These are phyloP conservation scores for Clonostachys chloroleuca DNA, from an alignment of 2,329 filamentous ascomycete species.

Conservation along the genomic window DNA sequence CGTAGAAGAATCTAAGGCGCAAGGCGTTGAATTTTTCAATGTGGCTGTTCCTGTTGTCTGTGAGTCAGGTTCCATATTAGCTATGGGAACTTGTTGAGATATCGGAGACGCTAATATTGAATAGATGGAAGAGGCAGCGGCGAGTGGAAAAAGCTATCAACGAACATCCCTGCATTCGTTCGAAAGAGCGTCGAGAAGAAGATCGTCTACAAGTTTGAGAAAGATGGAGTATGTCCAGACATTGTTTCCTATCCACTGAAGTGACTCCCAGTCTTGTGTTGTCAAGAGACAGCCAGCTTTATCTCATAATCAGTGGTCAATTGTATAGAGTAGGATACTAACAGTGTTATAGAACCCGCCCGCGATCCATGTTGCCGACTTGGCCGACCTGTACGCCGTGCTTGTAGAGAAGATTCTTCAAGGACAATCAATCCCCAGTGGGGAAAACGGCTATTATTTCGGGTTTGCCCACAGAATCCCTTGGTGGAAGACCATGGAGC, in stretches of 20 bases:
- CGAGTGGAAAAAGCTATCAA: constrained; percentile 22
- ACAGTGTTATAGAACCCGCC: constrained; percentile 11
- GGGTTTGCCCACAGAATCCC: constrained; percentile 15
- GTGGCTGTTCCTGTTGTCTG: no score
- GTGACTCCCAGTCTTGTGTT: no score
- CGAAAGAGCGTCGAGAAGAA: constrained; percentile 18
- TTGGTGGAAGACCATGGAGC: constrained; percentile 20
- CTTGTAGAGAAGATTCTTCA: constrained; percentile 11
- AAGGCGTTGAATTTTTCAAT: no score
- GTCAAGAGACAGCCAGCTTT: no score
- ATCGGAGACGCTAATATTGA: no score
- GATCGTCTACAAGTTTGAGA: constrained; percentile 22
- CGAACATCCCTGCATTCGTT: constrained; percentile 20
- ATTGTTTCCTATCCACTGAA: neutral
- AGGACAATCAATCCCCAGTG: constrained; percentile 9
- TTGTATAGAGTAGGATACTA: neutral
- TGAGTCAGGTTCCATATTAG: no score
- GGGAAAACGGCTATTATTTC: constrained; percentile 26
- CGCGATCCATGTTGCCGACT: constrained; percentile 8
- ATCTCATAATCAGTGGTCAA: no score
- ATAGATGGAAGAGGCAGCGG: constrained; percentile 25
- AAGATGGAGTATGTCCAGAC: constrained; percentile 16
- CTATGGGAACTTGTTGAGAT: no score
- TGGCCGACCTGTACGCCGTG: constrained; percentile 18
- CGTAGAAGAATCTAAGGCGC: no score